Evolutionary conservation across 2,329 filamentous ascomycete species (phyloP).

Genomic region (Aspergillus sp.): DNA sequence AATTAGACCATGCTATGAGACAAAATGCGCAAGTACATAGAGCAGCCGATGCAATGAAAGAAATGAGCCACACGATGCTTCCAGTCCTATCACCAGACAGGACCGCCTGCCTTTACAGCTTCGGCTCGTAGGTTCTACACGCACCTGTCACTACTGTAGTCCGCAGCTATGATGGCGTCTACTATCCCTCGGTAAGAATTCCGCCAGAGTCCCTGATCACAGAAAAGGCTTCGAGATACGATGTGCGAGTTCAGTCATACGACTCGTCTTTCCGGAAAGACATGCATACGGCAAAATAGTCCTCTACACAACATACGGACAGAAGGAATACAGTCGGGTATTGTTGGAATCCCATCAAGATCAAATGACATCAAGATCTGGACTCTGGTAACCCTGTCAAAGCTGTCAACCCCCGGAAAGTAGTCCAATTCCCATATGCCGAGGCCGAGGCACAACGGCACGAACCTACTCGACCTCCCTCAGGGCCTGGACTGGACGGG

Average conservation of each 20-base stretch:
- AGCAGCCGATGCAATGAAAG: conserved; percentile 26
- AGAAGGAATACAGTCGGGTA: neutral
- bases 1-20: conserved; percentile 20
- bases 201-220: neutral
- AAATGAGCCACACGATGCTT: conserved; percentile 18
- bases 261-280: neutral
- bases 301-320: neutral
- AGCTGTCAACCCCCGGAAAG: neutral
- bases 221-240: neutral
- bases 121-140: neutral
- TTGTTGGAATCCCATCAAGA: neutral
- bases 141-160: neutral
- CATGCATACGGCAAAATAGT: neutral
- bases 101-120: neutral
- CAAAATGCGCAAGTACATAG: conserved; percentile 26
- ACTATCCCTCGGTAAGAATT: neutral
- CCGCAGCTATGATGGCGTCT: neutral
- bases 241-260: neutral
- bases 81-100: neutral
- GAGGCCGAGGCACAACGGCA: conserved; percentile 8
- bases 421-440: neutral
- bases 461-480: neutral
- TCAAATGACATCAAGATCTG: conserved; percentile 4
- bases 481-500: neutral
- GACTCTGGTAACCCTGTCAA: neutral